phyloP scores from a whole-genome alignment of 2,329 filamentous ascomycete genomes.

The Penicillium aurantiogriseum region DNA sequence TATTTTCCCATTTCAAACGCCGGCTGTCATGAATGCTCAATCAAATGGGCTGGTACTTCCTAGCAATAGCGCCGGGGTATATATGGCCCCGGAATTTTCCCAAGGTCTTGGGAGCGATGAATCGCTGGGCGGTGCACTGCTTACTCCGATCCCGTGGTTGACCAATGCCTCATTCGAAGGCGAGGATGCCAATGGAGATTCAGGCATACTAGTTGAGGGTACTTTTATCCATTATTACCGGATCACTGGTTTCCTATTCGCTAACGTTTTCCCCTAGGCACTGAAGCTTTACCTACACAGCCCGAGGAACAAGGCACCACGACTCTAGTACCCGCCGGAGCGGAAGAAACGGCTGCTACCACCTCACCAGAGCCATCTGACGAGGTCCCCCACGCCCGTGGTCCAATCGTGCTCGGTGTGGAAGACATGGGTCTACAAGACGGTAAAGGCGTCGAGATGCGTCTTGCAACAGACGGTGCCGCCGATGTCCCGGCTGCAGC shows the following conservation, averaged over 20 bases:
- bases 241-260: background rate
- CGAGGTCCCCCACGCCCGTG: constrained; percentile 71
- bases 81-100: constrained; percentile 34
- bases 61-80: constrained; percentile 34
- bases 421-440: constrained; percentile 79
- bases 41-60: constrained; percentile 56
- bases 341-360: constrained; percentile 20
- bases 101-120: constrained; percentile 73
- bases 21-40: constrained; percentile 19
- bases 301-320: constrained; percentile 2
- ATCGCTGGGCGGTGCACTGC: constrained; percentile 79
- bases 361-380: constrained; percentile 56
- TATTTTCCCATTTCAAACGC: constrained; percentile 70
- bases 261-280: constrained; percentile 1
- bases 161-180: constrained; percentile 37
- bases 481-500: constrained; percentile 8
- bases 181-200: constrained; percentile 22
- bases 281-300: constrained; percentile 6
- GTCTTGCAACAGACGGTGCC: constrained; percentile 26
- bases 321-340: background rate
- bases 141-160: constrained; percentile 95
- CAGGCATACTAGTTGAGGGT: constrained; percentile 22
- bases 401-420: constrained; percentile 79
- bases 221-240: background rate
- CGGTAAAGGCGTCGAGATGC: constrained; percentile 47